Evolutionary conservation across 1,139 yeast species (phyloP).

Genomic region (Debaryomyces udenii): DNA sequence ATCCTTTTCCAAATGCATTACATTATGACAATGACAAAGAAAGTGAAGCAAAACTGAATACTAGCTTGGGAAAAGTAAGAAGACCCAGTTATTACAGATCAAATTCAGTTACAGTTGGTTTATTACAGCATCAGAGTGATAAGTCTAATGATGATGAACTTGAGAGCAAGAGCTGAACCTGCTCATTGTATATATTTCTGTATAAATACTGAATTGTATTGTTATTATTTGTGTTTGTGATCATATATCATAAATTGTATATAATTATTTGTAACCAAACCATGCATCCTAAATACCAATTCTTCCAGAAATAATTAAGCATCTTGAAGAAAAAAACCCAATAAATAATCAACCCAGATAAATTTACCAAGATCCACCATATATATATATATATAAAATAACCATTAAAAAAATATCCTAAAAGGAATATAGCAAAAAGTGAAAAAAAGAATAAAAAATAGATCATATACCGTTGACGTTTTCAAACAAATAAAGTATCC

Average conservation of each 20-base stretch:
- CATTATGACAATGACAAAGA: constrained; percentile 43
- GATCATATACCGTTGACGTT: too few species aligned
- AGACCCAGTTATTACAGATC: constrained; percentile 40
- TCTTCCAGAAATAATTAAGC: not conserved
- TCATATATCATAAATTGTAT: constrained; percentile 6
- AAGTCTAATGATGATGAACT: constrained; percentile 14
- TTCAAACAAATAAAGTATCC: too few species aligned
- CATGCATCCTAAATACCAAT: constrained; percentile 5
- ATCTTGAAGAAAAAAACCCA: constrained; percentile 5
- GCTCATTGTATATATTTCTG: not conserved
- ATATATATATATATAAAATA: constrained; percentile 4
- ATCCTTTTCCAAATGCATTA: constrained; percentile 45
- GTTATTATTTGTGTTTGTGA: not conserved
- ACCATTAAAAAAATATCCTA: not conserved
- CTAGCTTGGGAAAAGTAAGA: constrained; percentile 22
- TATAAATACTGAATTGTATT: not conserved
- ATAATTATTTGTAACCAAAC: constrained; percentile 4
- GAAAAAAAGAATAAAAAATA: not conserved
- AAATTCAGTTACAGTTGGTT: constrained; percentile 46
- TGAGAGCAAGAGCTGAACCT: too few species aligned
- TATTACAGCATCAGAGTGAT: constrained; percentile 33
- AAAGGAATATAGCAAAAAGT: constrained; percentile 1
- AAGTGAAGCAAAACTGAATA: constrained; percentile 24
- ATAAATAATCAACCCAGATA: constrained; percentile 3
- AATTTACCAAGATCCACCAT: constrained; percentile 3